phyloP scores from a whole-genome alignment of 768 basidiomycete species.

The Neoboletus brunneissimus region DNA sequence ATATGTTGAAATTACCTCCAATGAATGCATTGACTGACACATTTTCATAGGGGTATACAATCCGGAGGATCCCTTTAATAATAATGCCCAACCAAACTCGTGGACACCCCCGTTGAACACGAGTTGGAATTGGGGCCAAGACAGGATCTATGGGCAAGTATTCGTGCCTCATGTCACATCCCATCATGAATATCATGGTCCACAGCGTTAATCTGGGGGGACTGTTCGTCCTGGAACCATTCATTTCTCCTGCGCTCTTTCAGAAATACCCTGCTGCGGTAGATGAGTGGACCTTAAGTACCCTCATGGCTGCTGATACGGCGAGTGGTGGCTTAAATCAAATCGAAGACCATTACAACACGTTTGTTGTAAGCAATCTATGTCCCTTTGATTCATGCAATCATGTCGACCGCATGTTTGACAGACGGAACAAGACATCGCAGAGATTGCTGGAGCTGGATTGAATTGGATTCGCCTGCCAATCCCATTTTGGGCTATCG shows the following conservation, averaged over 20 bases:
- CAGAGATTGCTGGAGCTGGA: constrained; percentile 84
- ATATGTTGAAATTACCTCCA: not conserved
- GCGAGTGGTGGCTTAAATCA: constrained; percentile 58
- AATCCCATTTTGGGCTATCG: constrained; percentile 84
- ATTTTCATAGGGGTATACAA: constrained; percentile 54
- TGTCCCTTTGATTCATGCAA: not conserved
- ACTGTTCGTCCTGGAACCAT: constrained; percentile 75
- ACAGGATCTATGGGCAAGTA: constrained; percentile 59
- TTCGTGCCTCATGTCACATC: constrained; percentile 2
- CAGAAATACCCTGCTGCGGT: constrained; percentile 53
- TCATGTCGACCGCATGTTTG: not conserved
- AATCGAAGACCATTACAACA: constrained; percentile 75
- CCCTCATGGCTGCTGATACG: constrained; percentile 64
- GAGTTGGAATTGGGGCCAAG: constrained; percentile 65
- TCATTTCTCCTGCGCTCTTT: constrained; percentile 64
- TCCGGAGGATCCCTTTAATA: constrained; percentile 72
- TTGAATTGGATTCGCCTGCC: constrained; percentile 83
- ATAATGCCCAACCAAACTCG: constrained; percentile 68
- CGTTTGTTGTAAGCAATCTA: constrained; percentile 66
- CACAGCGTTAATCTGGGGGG: constrained; percentile 70
- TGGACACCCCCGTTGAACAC: constrained; percentile 81
- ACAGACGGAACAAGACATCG: constrained; percentile 87
- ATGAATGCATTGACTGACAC: constrained; percentile 2
- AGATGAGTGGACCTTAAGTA: constrained; percentile 70
- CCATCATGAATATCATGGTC: constrained; percentile 10